These are phyloP conservation scores for Ustilago trichophora DNA, from an alignment of 1,284 basidiomycete species.

Conservation along the genomic window DNA sequence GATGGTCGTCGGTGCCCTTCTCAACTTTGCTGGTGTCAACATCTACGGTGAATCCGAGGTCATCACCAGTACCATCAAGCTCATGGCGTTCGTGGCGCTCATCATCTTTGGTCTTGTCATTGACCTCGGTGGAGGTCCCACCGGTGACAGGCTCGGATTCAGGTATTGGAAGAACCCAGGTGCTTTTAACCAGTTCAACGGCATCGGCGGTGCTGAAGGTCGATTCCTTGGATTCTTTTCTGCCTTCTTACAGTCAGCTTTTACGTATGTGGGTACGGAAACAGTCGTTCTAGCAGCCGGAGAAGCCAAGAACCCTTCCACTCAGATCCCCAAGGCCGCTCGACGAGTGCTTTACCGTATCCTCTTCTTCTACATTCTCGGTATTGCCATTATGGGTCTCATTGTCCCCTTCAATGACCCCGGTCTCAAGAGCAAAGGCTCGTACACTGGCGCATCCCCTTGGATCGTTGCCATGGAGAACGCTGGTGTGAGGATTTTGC, in stretches of 20 bases:
- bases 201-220: slow-evolving; percentile 72
- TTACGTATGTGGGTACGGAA: slow-evolving; percentile 83
- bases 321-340: slow-evolving; percentile 59
- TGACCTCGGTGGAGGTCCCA: slow-evolving; percentile 66
- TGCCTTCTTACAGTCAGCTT: slow-evolving; percentile 73
- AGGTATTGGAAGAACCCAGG: slow-evolving; percentile 67
- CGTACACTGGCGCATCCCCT: slow-evolving; percentile 48
- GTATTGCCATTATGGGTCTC: slow-evolving; percentile 67
- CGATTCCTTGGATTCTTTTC: slow-evolving; percentile 68
- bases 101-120: slow-evolving; percentile 72
- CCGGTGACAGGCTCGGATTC: slow-evolving; percentile 48
- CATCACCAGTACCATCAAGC: slow-evolving; percentile 72
- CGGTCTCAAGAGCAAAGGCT: slow-evolving; percentile 25
- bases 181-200: slow-evolving; percentile 67
- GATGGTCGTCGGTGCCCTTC: slow-evolving; percentile 43
- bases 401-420: slow-evolving; percentile 54
- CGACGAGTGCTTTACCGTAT: slow-evolving; percentile 67
- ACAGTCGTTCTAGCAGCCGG: slow-evolving; percentile 84
- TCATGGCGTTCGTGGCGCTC: slow-evolving; percentile 71
- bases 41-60: slow-evolving; percentile 71
- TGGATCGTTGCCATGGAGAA: slow-evolving; percentile 68
- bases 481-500: slow-evolving; percentile 68
- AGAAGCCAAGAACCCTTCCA: slow-evolving; percentile 70
- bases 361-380: slow-evolving; percentile 67
- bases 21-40: slow-evolving; percentile 58